Percentiles rank a stretch among this genome's conserved stretches.
phyloP scores from a whole-genome alignment of 1,284 basidiomycete genomes.

The Sporisorium scitamineum region DNA sequence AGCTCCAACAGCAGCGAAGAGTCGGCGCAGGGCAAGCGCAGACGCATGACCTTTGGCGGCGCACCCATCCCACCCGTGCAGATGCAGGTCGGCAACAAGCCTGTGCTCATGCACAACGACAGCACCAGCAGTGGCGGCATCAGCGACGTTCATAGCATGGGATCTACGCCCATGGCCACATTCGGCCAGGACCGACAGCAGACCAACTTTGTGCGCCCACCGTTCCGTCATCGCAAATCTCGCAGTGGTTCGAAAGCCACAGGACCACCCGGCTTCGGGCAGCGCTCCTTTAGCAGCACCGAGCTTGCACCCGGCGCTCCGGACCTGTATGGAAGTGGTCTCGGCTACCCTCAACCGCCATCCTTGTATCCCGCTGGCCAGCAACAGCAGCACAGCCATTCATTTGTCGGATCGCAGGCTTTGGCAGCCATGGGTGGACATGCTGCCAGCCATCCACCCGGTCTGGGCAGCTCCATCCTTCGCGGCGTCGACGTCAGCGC shows the following conservation, averaged over 20 bases:
- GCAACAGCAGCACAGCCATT: conserved; percentile 31
- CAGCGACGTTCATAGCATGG: conserved; percentile 27
- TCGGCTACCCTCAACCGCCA: conserved; percentile 30
- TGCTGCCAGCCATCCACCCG: conserved; percentile 56
- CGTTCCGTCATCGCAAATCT: conserved; percentile 40
- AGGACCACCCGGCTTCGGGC: conserved; percentile 26
- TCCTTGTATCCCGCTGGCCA: conserved; percentile 28
- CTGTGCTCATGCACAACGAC: conserved; percentile 30
- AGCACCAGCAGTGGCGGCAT: conserved; percentile 35
- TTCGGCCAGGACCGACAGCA: conserved; percentile 21
- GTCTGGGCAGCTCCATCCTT: conserved; percentile 49
- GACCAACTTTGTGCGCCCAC: conserved; percentile 24
- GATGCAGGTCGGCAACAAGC: conserved; percentile 22
- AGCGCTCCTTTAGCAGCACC: conserved; percentile 32
- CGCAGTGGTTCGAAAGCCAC: conserved; percentile 36
- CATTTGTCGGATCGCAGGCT: conserved; percentile 37
- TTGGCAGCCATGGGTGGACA: conserved; percentile 45
- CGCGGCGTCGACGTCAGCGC: conserved; percentile 53
- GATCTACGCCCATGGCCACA: conserved; percentile 19
- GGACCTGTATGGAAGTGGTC: conserved; percentile 18
- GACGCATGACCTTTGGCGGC: conserved; percentile 50
- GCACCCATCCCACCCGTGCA: conserved; percentile 25
- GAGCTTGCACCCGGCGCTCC: conserved; percentile 20
- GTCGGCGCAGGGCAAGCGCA: conserved; percentile 36
- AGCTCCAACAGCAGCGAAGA: conserved; percentile 40